phyloP scores from a whole-genome alignment of 2,329 filamentous ascomycete species.

The Thielaviopsis cerberus region DNA sequence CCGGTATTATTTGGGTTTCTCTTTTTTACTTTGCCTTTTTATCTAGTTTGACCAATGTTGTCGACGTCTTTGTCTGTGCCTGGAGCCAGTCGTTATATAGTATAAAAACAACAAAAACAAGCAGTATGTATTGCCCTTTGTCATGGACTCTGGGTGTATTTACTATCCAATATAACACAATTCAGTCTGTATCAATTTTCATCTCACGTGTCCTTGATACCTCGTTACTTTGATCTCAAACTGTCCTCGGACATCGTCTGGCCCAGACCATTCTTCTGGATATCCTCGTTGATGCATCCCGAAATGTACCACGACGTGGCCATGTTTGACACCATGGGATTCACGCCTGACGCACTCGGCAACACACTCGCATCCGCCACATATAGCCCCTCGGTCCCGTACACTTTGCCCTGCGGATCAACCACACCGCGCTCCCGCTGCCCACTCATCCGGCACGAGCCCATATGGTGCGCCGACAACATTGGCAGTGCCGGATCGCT shows the following conservation, averaged over 20 bases:
- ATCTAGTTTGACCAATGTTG: background rate
- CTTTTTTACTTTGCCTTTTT: background rate
- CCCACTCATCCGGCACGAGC: conserved; percentile 52
- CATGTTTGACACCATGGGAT: conserved; percentile 68
- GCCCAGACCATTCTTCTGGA: conserved; percentile 14
- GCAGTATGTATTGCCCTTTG: no score
- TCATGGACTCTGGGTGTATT: no score
- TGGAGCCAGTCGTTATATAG: background rate
- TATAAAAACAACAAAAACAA: no score
- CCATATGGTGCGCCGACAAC: conserved; percentile 66
- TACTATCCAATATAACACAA: no score
- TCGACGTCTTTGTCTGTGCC: background rate
- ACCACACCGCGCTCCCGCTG: conserved; percentile 35
- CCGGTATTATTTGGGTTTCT: background rate
- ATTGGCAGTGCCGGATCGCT: conserved; percentile 35
- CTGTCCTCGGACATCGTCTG: background rate
- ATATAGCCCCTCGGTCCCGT: conserved; percentile 46
- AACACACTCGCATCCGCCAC: conserved; percentile 61
- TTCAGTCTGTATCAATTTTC: no score
- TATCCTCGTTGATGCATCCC: conserved; percentile 32
- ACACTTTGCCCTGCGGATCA: conserved; percentile 39
- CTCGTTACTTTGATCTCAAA: background rate
- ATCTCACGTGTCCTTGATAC: no score
- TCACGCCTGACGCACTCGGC: conserved; percentile 58
- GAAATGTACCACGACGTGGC: conserved; percentile 48